A percentile compares a stretch with the other conserved stretches of the same genome.
Evolutionary conservation across 73 alveolate species (phyloP).

Genomic region (Blepharisma japonicum): DNA sequence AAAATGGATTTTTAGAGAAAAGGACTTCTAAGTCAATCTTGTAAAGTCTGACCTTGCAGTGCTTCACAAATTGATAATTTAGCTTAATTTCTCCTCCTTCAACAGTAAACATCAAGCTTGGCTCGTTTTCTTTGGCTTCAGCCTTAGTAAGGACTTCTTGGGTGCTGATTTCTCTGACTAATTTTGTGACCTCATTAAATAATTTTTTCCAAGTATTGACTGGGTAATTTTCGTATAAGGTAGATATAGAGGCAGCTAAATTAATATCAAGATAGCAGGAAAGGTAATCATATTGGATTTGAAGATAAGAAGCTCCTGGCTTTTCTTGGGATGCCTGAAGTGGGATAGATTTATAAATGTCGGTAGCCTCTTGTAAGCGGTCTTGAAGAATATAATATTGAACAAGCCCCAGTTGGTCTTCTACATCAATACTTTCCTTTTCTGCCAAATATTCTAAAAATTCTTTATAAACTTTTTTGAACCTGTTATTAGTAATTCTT

Average conservation of each 20-base stretch:
- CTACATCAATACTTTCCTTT: constrained; percentile 24
- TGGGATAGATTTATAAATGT: constrained; percentile 30
- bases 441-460: constrained; percentile 38
- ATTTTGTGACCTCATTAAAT: constrained; percentile 69
- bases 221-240: constrained; percentile 76
- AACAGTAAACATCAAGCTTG: constrained; percentile 54
- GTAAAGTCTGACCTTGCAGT: constrained; percentile 65
- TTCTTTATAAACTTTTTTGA: constrained; percentile 34
- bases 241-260: constrained; percentile 66
- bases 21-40: constrained; percentile 80
- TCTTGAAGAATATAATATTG: constrained; percentile 43
- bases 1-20: constrained; percentile 87
- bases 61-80: constrained; percentile 57
- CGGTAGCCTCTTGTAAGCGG: constrained; percentile 45
- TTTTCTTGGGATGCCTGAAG: not conserved
- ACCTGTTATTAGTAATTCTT: constrained; percentile 38
- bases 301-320: constrained; percentile 24
- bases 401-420: constrained; percentile 40
- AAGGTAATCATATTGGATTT: constrained; percentile 64
- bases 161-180: constrained; percentile 66
- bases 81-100: constrained; percentile 59
- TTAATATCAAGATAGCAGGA: constrained; percentile 72
- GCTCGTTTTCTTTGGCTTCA: constrained; percentile 56
- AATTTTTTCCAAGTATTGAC: constrained; percentile 74
- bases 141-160: constrained; percentile 38